phyloP scores from a whole-genome alignment of 495 filamentous ascomycete species.

The Tetracladium setigerum region DNA sequence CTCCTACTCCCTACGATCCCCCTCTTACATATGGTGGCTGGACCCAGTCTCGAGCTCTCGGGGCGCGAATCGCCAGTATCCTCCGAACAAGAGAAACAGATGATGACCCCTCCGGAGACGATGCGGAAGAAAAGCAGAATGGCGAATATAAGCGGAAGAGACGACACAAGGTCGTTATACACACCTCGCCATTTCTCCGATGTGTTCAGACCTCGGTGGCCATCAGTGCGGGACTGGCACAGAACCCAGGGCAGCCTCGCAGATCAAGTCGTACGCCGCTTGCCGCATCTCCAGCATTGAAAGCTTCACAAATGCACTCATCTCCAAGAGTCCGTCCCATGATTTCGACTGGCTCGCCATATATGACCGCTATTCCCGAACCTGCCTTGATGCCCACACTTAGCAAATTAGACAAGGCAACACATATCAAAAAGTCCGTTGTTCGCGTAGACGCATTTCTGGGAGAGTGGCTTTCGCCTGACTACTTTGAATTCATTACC shows the following conservation, averaged over 20 bases:
- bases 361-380: slow-evolving; percentile 12
- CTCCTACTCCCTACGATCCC: slow-evolving; percentile 90
- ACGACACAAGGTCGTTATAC: slow-evolving; percentile 74
- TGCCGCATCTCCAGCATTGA: neutral
- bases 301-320: slow-evolving; percentile 6
- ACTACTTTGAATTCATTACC: slow-evolving; percentile 92
- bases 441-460: slow-evolving; percentile 86
- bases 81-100: slow-evolving; percentile 42
- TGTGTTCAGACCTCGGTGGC: slow-evolving; percentile 90
- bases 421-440: slow-evolving; percentile 40
- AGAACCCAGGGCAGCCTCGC: slow-evolving; percentile 37
- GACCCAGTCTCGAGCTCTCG: slow-evolving; percentile 74
- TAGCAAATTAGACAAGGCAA: slow-evolving; percentile 4
- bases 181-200: slow-evolving; percentile 85
- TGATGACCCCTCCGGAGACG: slow-evolving; percentile 16
- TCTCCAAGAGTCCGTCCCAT: slow-evolving; percentile 14
- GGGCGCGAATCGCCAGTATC: slow-evolving; percentile 69
- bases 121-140: slow-evolving; percentile 4
- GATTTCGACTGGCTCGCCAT: slow-evolving; percentile 11
- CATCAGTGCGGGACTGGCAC: slow-evolving; percentile 80
- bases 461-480: slow-evolving; percentile 89
- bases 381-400: neutral
- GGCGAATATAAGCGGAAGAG: slow-evolving; percentile 29
- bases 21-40: slow-evolving; percentile 93
- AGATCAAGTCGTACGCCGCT: neutral